Base-by-base conservation (phyloP, 768 basidiomycete genomes). In the Grammothele lineata region DNA sequence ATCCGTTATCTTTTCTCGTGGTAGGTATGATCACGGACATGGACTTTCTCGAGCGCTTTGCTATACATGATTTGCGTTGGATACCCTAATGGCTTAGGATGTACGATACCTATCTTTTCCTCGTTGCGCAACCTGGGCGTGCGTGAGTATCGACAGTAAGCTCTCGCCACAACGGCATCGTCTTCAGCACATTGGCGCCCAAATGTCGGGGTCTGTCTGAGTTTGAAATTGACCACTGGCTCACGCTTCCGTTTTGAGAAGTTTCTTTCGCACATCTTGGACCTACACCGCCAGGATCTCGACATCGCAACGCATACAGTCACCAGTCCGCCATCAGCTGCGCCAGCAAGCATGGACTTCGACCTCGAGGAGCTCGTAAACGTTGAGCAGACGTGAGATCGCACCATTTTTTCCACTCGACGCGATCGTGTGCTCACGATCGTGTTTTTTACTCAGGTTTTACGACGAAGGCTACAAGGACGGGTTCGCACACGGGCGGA, bases 401-500 rank as follows among this genome's bases (percentile, higher is more conserved):
- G 26, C 25, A 10, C 26, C 37, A 32, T 32, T n/a, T n/a, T n/a
- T n/a, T n/a, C n/a, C n/a, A n/a, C n/a, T n/a, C 8, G 8, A 7
- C 27, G 27, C 27, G 27, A 30, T 30, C 27, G 14, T n/a, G 27
- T 30, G 19, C 4, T 23, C 17, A 39, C 18, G 37, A 15, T 5
- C 14, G 14, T 22, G 37, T 7, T 2, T 7, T 23, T 22, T 32
- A 17, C 45, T 52, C 56, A 91, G 89, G 37, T 95, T 94, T 67
- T 96, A 86, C 63, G 76, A 85, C 45, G 61, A 72, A 3, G 95
- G 94, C 8, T 87, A 87, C 61, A 57, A 73, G 49, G 83, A 85
- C 45, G 94, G 95, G 2, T 79, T 77, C 60, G 81, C 73, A 0
- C 95, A 97, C 63, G 95, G 95, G 1, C 76, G 83, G 33, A 79